These are phyloP conservation scores for Auriscalpium vulgare DNA, from an alignment of 768 basidiomycete species.

Conservation along the genomic window DNA sequence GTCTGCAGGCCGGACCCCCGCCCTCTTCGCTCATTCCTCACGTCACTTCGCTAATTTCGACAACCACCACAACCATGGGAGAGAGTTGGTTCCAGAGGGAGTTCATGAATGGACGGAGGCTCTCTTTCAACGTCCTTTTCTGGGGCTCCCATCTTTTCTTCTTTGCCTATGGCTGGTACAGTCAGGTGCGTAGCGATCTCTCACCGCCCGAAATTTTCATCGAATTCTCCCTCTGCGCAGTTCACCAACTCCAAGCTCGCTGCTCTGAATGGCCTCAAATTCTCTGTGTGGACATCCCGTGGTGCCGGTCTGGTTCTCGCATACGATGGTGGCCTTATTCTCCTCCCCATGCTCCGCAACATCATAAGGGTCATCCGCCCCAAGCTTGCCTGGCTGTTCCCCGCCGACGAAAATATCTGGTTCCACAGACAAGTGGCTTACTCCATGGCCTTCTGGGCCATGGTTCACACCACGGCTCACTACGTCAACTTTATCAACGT, in stretches of 20 bases:
- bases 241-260: conserved; percentile 52
- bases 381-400: conserved; percentile 72
- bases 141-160: conserved; percentile 68
- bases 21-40: conserved; percentile 24
- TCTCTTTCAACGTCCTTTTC: conserved; percentile 70
- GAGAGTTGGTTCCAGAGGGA: conserved; percentile 70
- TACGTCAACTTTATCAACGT: conserved; percentile 93
- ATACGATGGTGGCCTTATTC: conserved; percentile 77
- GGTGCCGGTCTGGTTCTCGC: conserved; percentile 90
- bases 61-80: conserved; percentile 36
- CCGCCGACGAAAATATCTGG: conserved; percentile 94
- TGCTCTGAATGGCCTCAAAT: conserved; percentile 71
- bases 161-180: conserved; percentile 86
- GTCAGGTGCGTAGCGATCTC: conserved; percentile 44
- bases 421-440: conserved; percentile 94
- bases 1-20: conserved; percentile 46
- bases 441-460: conserved; percentile 86
- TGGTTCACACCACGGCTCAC: conserved; percentile 90
- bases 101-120: conserved; percentile 53
- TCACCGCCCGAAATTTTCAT: neutral
- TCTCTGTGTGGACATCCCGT: conserved; percentile 84
- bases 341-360: conserved; percentile 87
- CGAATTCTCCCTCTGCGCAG: conserved; percentile 27
- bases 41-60: conserved; percentile 15
- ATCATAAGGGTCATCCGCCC: conserved; percentile 80